A percentile compares a stretch with the other conserved stretches of the same genome.
phyloP scores from a whole-genome alignment of 805 yeast species.

The Suhomyces xylopsoci region DNA sequence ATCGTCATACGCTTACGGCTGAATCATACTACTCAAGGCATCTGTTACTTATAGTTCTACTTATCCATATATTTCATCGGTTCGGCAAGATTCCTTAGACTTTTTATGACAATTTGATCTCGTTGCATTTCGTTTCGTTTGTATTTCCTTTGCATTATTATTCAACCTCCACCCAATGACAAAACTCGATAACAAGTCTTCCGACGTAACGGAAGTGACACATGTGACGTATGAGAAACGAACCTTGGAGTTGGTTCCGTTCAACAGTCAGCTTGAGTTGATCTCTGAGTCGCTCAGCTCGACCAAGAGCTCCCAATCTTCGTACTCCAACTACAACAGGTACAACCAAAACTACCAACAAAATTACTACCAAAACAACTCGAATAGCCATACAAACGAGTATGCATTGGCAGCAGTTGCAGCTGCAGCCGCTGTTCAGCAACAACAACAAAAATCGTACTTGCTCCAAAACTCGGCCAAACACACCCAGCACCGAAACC shows the following conservation, averaged over 20 bases:
- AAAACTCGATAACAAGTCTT: neutral
- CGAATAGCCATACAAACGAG: conserved; percentile 12
- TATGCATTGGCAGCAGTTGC: conserved; percentile 28
- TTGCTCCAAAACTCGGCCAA: conserved; percentile 15
- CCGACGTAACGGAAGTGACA: neutral
- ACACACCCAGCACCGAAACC: neutral
- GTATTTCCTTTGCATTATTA: conserved; percentile 6
- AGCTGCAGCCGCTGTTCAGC: conserved; percentile 32
- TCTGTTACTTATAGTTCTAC: neutral
- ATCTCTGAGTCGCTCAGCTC: conserved; percentile 15
- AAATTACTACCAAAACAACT: neutral
- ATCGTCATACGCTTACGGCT: neutral
- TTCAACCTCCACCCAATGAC: neutral
- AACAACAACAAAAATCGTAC: conserved; percentile 21
- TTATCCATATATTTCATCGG: neutral
- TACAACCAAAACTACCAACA: conserved; percentile 8
- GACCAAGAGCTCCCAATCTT: conserved; percentile 8
- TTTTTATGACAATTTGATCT: neutral
- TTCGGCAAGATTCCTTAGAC: neutral
- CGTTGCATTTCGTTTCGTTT: conserved; percentile 1
- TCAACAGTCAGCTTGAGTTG: conserved; percentile 26
- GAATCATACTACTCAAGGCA: neutral
- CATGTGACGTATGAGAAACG: conserved; percentile 20
- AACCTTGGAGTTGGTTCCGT: conserved; percentile 24
- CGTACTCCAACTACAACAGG: conserved; percentile 4